Evolutionary conservation across 305 asterid species (phyloP).

Genomic region (Rubia balearica): DNA sequence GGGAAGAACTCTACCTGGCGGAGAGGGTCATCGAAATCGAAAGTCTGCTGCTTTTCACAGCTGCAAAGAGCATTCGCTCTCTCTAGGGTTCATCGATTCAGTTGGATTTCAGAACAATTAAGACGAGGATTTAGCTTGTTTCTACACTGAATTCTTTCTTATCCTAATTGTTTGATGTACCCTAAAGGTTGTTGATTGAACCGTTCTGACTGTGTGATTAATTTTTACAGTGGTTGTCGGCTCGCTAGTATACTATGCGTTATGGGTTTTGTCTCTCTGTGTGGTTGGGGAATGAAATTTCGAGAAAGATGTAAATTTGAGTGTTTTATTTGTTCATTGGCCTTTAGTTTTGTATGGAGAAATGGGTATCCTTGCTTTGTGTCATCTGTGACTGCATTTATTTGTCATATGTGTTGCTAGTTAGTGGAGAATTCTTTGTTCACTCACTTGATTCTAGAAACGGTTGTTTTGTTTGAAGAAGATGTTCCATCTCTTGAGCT

Average conservation of each 20-base stretch:
- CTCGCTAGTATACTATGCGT: no score
- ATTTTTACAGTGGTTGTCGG: no score
- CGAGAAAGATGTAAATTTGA: neutral
- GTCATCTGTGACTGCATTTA: neutral
- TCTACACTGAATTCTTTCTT: neutral
- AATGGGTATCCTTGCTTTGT: neutral
- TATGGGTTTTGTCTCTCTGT: neutral
- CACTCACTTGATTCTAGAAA: neutral
- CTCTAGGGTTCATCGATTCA: conserved; percentile 15
- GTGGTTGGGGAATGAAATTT: neutral
- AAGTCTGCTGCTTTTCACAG: conserved; percentile 13
- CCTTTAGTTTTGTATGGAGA: neutral
- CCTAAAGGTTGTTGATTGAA: conserved; percentile 3
- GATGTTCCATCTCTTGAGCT: no score
- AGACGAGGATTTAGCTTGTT: neutral
- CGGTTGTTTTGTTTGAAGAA: no score
- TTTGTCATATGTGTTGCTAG: neutral
- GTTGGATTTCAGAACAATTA: neutral
- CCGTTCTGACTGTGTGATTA: no score
- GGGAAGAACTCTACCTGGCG: no score
- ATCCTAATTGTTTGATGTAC: neutral
- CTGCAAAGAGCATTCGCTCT: conserved; percentile 7
- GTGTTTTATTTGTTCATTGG: neutral
- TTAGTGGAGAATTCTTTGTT: neutral
- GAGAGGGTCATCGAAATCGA: no score